Evolutionary conservation across 2,329 filamentous ascomycete species (phyloP).

Genomic region (Hymenoscyphus salicellus): DNA sequence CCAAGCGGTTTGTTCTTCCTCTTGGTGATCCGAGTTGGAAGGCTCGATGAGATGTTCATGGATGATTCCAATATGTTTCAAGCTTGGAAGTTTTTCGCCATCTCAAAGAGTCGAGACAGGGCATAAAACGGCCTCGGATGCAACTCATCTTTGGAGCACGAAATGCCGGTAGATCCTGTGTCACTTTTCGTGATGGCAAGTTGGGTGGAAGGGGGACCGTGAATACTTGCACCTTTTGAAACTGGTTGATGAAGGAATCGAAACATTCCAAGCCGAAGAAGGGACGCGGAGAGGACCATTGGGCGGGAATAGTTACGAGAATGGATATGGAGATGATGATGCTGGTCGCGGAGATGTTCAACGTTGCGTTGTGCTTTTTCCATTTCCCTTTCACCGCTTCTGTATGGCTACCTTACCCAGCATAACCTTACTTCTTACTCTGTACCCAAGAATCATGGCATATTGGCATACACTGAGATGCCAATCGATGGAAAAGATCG

Average conservation of each 20-base stretch:
- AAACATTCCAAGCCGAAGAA: not conserved
- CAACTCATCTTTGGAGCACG: not conserved
- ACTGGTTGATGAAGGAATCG: not conserved
- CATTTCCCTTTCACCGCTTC: not conserved
- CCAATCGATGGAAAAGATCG: not conserved
- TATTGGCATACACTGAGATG: not conserved
- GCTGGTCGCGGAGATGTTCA: not conserved
- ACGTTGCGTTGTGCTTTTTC: not conserved
- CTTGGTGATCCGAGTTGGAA: not conserved
- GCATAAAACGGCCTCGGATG: not conserved
- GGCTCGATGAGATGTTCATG: not conserved
- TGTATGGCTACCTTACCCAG: not conserved
- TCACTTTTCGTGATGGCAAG: not conserved
- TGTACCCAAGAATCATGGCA: not conserved
- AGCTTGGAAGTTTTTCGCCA: not conserved
- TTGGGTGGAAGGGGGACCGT: not conserved
- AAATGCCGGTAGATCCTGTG: not conserved
- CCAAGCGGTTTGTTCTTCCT: not conserved
- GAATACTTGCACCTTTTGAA: not conserved
- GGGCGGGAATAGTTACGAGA: not conserved
- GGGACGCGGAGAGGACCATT: not conserved
- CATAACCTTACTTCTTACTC: not conserved
- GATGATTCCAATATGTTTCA: not conserved
- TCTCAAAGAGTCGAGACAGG: not conserved
- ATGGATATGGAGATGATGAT: not conserved